Base-by-base conservation (phyloP, 345 rosid species). In the Chamaenerion angustifolium region DNA sequence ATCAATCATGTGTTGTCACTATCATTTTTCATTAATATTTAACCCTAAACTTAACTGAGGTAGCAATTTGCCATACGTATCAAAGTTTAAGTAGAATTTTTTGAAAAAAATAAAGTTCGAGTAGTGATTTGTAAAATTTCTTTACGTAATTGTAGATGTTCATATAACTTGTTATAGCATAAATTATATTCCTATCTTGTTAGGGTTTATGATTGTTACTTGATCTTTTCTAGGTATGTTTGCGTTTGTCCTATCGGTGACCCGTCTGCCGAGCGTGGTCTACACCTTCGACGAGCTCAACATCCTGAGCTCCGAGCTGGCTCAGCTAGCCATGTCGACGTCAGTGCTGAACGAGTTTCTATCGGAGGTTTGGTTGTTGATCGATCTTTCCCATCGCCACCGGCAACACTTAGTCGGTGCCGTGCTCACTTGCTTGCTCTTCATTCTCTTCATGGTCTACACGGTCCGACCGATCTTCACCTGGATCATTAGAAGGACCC, bases 261-360 rank as follows among this genome's bases (percentile, higher is more conserved):
- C 48, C 4, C 57, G 44, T 17, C 42, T 54, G 15, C 40, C 48
- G 40, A 54, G n/a, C 40, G 48, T 54, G 40, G 57, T 15, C 23
- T 46, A 43, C 40, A 15, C 25, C 48, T 43, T 54, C 16, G 17
- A 43, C 1, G 57, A 54, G 57, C 48, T 54, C 40, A 43, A 19
- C 48, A 42, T 54, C 48, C 46, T 54, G 57, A 42, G 40, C 46
- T 54, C 41, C 12, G 48, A 54, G 57, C 16, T 43, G 18, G 57
- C 47, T 12, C 31, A 42, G 11, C 47, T 54, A 12, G 57, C 57
- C 7, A 16, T 54, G 17, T 16, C 48, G 8, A 10, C 52, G 11
- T 8, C 52, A 8, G 52, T 17, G 2, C 40, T 49, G 15, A 25
- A 23, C 18, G 41, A 49, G 52, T 23, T 49, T 16, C 40, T 49